Evolutionary conservation across 1,139 yeast genomes (phyloP), one percentile per base, ranked within the genome.

Genomic region (Geotrichum reessii): DNA sequence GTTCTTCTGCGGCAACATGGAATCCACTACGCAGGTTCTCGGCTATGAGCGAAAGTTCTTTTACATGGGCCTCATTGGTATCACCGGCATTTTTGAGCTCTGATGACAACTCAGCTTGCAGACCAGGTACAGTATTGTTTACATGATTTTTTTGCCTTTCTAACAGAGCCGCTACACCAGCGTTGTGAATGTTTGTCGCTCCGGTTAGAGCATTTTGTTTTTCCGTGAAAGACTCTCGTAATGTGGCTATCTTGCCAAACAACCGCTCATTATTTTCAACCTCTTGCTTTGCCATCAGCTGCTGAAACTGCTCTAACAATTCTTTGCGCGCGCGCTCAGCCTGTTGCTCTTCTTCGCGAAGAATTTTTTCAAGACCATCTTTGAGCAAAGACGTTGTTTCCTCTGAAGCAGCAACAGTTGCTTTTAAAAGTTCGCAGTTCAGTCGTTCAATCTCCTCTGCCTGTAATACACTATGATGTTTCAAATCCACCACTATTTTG

Each of bases 401-500:
- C n/a, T 25, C 22, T 21, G 14, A 17, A 0, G 53, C 21, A 2
- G 21, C 27, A 4, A n/a, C 28, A 7, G 47, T 47, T 2, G 51
- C 48, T 2, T 33, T 27, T 22, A 28, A 24, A 27, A 57, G 55
- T 21, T 47, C 46, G 5, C 50, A 33, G 19, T 54, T 54, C 37
- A 57, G 33, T 27, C 21, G 31, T 6, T 9, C 27, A 17, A 54
- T 49, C 24, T 47, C 51, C 6, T 14, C 37, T 2, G 58, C 40
- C 47, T 63, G 65, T 14, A 28, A 47, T 2, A 47, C 51, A 8
- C 52, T 60, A 46, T 60, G 59, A 21, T 52, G 59, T 3, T 55
- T 49, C 21, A 55, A 14, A 1, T 57, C 52, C n/a, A 24, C 17
- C 42, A 58, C 50, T 40, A 53, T 24, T 9, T 9, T 14, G n/a